Base-by-base conservation (phyloP, 106 monocot genomes). In the Dioscorea zingiberensis region DNA sequence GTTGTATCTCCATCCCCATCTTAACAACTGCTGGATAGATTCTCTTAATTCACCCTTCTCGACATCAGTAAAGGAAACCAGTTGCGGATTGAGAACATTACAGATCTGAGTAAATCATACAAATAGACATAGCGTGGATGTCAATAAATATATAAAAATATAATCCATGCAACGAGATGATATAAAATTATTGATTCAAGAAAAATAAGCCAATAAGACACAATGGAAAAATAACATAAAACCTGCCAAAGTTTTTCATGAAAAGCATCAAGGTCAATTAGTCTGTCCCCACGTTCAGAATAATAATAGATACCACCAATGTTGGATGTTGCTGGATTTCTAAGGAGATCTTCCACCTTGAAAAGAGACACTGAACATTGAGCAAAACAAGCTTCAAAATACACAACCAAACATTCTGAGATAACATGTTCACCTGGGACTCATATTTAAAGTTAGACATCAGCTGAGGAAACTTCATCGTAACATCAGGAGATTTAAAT, bases 1-100 rank as follows among this genome's bases (percentile, higher is more conserved):
- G 65, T 92, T 97, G 73, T 86, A 84, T 72, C 77, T 85, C 91
- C 91, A 91, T 14, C 66, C 85, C 91, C 92, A 88, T 77, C 88
- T 97, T 66, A 97, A 58, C 65, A 97, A 73, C 63, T 97, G 85
- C 51, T 88, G 97, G 48, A 88, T 71, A 22, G 77, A 72, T 59
- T 78, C 79, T 69, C 75, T 83, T 55, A 85, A 16, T 21, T 76
- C 79, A 45, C 58, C 66, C 49, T 77, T 80, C 25, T 92, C 86
- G 47, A 57, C 69, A 38, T 82, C 84, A 75, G 62, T 80, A 47
- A 73, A 38, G 54, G 82, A 64, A 32, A 58, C 58, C 26, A 68
- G 59, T 74, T 83, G 82, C 26, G 72, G 72, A 64, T 55, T 25
- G 3, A 73, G 54, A 70, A 65, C 44, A 58, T 62, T 74, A 63